Evolutionary conservation across 768 basidiomycete species (phyloP).

Genomic region (Lactifluus volemus): DNA sequence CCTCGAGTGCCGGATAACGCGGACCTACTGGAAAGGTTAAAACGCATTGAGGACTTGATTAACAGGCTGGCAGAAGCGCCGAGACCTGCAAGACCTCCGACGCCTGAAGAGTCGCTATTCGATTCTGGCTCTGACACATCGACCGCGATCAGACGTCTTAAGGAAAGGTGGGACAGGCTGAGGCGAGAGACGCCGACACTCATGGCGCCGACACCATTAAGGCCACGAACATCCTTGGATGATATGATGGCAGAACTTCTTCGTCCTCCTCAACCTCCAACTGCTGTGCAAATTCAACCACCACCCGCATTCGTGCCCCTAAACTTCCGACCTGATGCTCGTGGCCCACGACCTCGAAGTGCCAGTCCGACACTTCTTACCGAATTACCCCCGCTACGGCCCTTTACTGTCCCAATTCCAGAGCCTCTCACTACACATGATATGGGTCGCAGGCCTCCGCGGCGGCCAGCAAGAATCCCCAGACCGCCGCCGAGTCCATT

Average conservation of each 20-base stretch:
- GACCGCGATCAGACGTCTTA: constrained; percentile 23
- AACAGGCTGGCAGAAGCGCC: constrained; percentile 9
- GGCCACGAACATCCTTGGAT: constrained; percentile 44
- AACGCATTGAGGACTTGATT: constrained; percentile 17
- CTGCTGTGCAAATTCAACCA: constrained; percentile 33
- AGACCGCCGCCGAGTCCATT: not conserved
- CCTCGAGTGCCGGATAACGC: constrained; percentile 32
- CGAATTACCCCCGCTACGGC: constrained; percentile 26
- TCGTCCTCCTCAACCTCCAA: constrained; percentile 35
- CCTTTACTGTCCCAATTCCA: constrained; percentile 6
- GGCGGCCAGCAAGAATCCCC: not conserved
- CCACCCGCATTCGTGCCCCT: constrained; percentile 51
- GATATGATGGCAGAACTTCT: constrained; percentile 55
- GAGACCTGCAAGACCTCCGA: constrained; percentile 11
- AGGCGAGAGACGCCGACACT: constrained; percentile 29
- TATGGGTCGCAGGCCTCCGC: constrained; percentile 2
- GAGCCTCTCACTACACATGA: constrained; percentile 13
- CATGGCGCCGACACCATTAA: constrained; percentile 36
- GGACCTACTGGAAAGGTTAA: constrained; percentile 22
- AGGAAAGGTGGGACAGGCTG: constrained; percentile 23
- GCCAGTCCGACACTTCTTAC: constrained; percentile 30
- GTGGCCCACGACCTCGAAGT: constrained; percentile 32
- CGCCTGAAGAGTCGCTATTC: constrained; percentile 26
- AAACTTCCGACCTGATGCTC: constrained; percentile 41
- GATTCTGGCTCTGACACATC: constrained; percentile 25